Base-by-base conservation (phyloP, 192 early-diverging fungal species). In the Funneliformis mosseae region DNA sequence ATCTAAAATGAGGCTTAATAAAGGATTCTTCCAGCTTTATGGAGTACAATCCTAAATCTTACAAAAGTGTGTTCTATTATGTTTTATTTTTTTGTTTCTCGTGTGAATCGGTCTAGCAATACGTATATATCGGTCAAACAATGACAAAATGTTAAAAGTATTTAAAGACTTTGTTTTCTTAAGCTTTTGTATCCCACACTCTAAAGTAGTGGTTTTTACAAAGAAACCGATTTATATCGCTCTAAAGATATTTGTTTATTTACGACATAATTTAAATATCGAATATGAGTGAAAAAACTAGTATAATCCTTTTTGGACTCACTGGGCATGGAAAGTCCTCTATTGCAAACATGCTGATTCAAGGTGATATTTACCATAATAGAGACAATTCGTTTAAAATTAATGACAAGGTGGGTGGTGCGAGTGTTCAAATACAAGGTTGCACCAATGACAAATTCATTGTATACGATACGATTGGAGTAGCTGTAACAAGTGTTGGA, bases 241-340 rank as follows among this genome's bases (percentile, higher is more conserved):
- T 33, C 33, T 33, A 33, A 33, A n/a, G n/a, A n/a, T n/a, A 33
- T 33, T 3, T 3, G 33, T 33, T 33, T 3, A 33, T n/a, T n/a
- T n/a, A n/a, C n/a, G n/a, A n/a, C n/a, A n/a, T n/a, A n/a, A n/a
- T n/a, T 33, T 33, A 33, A 2, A 33, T 3, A 33, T 33, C 33
- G 33, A 33, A 33, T 33, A 33, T 33, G 33, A 33, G 16, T 21
- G 50, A 55, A 55, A 18, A 18, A 21, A 55, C 21, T 21, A 55
- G 21, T 55, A n/a, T 74, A 10, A 21, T 80, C 41, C 27, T 83
- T 45, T 74, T 83, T 25, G 82, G 78, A 43, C 78, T 70, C 23
- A 59, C 50, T 18, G 76, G 81, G 11, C 27, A 55, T 28, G 81
- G 81, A n/a, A 82, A 82, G 21, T 82, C 81, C 10, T 59, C 81